Evolutionary conservation across 768 basidiomycete species (phyloP).

Genomic region (Kwoniella dendrophila): DNA sequence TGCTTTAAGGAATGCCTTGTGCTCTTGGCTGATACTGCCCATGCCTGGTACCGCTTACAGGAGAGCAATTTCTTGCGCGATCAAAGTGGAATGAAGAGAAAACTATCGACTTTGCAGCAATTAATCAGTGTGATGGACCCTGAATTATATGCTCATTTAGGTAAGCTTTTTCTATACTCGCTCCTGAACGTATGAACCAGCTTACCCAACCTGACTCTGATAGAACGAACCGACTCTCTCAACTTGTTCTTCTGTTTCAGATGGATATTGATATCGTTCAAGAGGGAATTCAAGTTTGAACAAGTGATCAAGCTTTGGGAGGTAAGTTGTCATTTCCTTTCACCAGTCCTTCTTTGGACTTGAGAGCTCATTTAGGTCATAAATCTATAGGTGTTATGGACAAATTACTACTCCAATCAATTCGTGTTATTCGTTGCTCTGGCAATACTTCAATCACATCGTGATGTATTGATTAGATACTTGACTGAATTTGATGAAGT

Average conservation of each 20-base stretch:
- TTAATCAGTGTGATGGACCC: constrained; percentile 93
- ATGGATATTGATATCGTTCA: constrained; percentile 79
- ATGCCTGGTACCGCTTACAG: constrained; percentile 57
- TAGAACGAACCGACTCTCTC: constrained; percentile 83
- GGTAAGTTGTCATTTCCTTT: constrained; percentile 53
- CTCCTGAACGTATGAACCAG: neutral
- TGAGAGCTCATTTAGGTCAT: neutral
- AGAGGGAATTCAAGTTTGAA: constrained; percentile 92
- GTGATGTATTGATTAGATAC: constrained; percentile 92
- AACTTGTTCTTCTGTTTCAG: constrained; percentile 99
- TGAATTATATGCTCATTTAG: constrained; percentile 86
- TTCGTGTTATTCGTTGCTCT: constrained; percentile 94
- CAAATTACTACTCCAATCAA: constrained; percentile 77
- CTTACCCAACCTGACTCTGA: neutral
- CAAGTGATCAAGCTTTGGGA: constrained; percentile 93
- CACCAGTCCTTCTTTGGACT: too few relatives aligned
- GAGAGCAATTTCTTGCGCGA: constrained; percentile 94
- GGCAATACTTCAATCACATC: constrained; percentile 89
- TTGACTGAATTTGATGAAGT: constrained; percentile 74
- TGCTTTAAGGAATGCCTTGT: too few relatives aligned
- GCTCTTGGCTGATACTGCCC: neutral
- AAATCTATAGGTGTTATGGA: constrained; percentile 49
- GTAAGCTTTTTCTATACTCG: constrained; percentile 56
- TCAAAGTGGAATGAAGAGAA: constrained; percentile 97
- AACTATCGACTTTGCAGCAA: constrained; percentile 83